Evolutionary conservation across 305 asterid genomes (phyloP).

Genomic region (Fraxinus floribunda): DNA sequence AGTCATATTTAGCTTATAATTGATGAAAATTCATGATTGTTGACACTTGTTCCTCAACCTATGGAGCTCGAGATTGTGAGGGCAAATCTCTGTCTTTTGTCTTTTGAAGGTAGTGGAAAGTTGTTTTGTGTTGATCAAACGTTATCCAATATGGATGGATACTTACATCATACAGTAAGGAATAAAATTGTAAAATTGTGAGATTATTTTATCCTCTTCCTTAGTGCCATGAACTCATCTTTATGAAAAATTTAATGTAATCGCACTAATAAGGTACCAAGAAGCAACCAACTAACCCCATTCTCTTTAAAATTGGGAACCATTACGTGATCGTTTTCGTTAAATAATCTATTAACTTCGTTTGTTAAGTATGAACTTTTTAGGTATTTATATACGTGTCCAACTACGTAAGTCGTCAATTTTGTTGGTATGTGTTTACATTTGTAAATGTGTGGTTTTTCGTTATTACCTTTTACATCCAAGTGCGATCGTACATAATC

Average conservation of each 20-base stretch:
- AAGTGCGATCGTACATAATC: not conserved
- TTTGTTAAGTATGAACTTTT: not conserved
- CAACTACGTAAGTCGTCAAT: not conserved
- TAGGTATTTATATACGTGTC: not conserved
- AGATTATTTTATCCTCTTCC: not conserved
- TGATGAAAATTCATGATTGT: not conserved
- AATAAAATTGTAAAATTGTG: not conserved
- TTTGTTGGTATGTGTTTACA: not conserved
- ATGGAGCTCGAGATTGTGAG: conserved; percentile 30
- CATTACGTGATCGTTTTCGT: not conserved
- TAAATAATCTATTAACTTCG: not conserved
- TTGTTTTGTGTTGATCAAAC: conserved; percentile 23
- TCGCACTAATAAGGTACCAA: conserved; percentile 1
- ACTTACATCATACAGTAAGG: conserved; percentile 5
- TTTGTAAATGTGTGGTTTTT: not conserved
- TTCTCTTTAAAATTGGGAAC: not conserved
- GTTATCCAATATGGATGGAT: conserved; percentile 5
- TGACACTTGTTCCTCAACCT: conserved; percentile 35
- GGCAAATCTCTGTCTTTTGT: conserved; percentile 29
- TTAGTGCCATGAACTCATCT: conserved; percentile 1
- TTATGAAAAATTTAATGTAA: not conserved
- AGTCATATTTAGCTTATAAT: not conserved
- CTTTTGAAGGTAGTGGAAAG: conserved; percentile 25
- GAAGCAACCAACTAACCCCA: not conserved
- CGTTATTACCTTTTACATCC: not conserved